Evolutionary conservation across 208 protist genomes (phyloP).

Genomic region (Tritrichomonas foetus): DNA sequence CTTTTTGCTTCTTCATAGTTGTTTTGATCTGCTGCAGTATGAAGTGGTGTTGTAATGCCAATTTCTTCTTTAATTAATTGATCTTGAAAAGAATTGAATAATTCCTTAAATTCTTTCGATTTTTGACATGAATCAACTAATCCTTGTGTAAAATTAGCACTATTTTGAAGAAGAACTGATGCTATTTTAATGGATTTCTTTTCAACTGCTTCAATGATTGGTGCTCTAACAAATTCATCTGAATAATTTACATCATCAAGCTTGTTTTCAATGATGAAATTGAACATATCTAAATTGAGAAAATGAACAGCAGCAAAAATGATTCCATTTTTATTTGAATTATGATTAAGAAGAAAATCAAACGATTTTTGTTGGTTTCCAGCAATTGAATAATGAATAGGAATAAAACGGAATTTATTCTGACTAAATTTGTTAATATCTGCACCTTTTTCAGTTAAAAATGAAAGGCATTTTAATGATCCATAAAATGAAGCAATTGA

Average conservation of each 20-base stretch:
- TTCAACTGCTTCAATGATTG: neutral
- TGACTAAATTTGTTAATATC: too few relatives aligned
- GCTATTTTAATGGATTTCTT: neutral
- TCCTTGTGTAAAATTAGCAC: neutral
- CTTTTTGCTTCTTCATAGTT: neutral
- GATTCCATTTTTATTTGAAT: neutral
- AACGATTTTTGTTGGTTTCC: neutral
- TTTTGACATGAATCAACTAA: neutral
- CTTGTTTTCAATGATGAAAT: neutral
- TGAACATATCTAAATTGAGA: neutral
- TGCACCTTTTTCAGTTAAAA: too few relatives aligned
- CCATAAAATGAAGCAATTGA: too few relatives aligned
- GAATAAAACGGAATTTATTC: neutral
- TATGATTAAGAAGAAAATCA: neutral
- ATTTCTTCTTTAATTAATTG: neutral
- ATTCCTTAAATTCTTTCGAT: neutral
- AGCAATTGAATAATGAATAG: slow-evolving; percentile 32
- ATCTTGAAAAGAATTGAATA: neutral
- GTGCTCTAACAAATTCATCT: neutral
- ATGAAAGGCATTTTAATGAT: too few relatives aligned
- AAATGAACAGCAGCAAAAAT: neutral
- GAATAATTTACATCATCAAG: neutral
- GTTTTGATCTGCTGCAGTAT: neutral
- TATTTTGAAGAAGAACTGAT: neutral
- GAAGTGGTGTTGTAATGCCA: neutral